Evolutionary conservation across 495 filamentous ascomycete species (phyloP).

Genomic region (Tuber calosporum): DNA sequence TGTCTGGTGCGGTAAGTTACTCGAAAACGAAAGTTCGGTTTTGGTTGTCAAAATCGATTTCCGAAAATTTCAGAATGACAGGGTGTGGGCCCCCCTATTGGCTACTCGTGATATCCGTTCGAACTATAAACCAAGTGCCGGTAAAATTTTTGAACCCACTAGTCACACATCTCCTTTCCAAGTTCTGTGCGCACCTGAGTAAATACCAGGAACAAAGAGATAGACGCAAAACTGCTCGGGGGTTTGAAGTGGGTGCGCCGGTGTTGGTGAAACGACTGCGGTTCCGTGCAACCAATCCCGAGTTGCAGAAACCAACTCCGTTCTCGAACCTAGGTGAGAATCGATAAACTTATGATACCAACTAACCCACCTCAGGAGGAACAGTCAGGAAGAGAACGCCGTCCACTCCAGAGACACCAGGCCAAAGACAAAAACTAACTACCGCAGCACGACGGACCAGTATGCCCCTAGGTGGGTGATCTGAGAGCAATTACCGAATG

Average conservation of each 20-base stretch:
- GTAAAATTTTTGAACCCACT: neutral
- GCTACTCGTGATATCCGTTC: neutral
- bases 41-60: neutral
- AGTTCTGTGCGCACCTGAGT: neutral
- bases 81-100: neutral
- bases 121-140: neutral
- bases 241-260: conserved; percentile 38
- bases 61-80: neutral
- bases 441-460: neutral
- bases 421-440: neutral
- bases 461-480: too few species aligned
- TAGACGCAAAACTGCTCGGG: conserved; percentile 27
- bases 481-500: conserved; percentile 3
- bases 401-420: neutral
- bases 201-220: conserved; percentile 9
- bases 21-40: neutral
- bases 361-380: conserved; percentile 7
- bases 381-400: neutral
- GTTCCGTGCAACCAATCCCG: conserved; percentile 54
- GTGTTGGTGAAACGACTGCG: conserved; percentile 51
- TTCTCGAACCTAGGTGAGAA: neutral
- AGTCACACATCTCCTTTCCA: neutral
- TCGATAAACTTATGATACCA: conserved; percentile 10
- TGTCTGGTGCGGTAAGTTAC: neutral
- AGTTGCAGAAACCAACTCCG: conserved; percentile 40